phyloP scores from a whole-genome alignment of 140 eudicot species.

The Flaveria floridana region DNA sequence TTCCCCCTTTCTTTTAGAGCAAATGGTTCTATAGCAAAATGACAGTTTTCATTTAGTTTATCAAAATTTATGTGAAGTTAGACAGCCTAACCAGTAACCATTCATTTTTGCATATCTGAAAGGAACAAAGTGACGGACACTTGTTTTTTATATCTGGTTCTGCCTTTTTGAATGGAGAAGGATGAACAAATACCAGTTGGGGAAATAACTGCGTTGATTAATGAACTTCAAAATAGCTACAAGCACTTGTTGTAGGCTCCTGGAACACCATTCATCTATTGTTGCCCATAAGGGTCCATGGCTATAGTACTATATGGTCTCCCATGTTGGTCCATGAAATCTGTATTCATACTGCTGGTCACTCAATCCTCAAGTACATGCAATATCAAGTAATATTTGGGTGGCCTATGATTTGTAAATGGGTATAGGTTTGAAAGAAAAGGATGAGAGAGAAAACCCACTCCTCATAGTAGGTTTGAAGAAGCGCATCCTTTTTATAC shows the following conservation, averaged over 20 bases:
- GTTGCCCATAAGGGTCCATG: not conserved
- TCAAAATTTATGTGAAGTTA: no score
- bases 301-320: not conserved
- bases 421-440: not conserved
- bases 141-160: not conserved
- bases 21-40: not conserved
- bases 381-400: not conserved
- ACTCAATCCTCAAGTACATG: not conserved
- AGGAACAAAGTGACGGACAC: not conserved
- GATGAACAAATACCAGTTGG: not conserved
- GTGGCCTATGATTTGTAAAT: not conserved
- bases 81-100: not conserved
- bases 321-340: not conserved
- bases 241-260: not conserved
- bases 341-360: not conserved
- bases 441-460: not conserved
- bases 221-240: not conserved
- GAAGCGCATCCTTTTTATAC: not conserved
- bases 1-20: constrained; percentile 6
- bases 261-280: not conserved
- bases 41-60: not conserved
- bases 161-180: not conserved
- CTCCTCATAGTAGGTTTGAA: not conserved
- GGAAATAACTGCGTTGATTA: not conserved
- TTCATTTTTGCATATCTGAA: not conserved